Percentiles rank a stretch among this genome's conserved stretches.
Conservation (phyloP, 1,284 basidiomycete species). For the Malassezia sympodialis region DNA sequence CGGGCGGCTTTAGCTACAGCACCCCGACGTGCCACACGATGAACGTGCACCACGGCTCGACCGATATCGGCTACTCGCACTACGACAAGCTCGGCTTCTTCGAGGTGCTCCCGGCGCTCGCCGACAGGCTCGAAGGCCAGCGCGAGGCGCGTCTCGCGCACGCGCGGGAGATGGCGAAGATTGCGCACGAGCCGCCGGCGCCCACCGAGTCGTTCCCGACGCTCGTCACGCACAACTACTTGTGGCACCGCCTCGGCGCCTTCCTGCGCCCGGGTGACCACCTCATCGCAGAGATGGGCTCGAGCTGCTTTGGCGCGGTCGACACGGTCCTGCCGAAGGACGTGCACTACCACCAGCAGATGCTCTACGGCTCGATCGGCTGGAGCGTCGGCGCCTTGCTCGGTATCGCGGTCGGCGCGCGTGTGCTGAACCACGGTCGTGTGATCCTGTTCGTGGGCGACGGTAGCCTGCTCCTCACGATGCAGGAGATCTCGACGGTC, state of each 20-base stretch:
- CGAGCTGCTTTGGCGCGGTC: constrained; percentile 15
- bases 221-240: constrained; percentile 48
- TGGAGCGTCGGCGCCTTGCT: constrained; percentile 64
- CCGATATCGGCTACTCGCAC: constrained; percentile 46
- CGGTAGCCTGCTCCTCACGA: constrained; percentile 52
- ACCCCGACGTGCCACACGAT: constrained; percentile 42
- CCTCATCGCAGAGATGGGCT: constrained; percentile 41
- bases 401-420: constrained; percentile 62
- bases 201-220: constrained; percentile 12
- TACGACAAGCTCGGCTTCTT: constrained; percentile 50
- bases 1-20: constrained; percentile 56
- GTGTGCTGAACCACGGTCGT: constrained; percentile 52
- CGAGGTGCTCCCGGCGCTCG: constrained; percentile 30
- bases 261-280: constrained; percentile 59
- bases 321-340: constrained; percentile 23
- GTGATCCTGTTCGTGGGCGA: constrained; percentile 74
- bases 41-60: constrained; percentile 53
- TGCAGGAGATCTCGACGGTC: constrained; percentile 63
- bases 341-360: constrained; percentile 48
- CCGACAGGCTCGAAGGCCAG: constrained; percentile 14
- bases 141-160: constrained; percentile 7
- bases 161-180: constrained; percentile 17
- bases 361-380: constrained; percentile 77
- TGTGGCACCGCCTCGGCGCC: constrained; percentile 71
- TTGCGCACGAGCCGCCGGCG: constrained; percentile 17